These are phyloP conservation scores for Apostasia shenzhenica DNA, from an alignment of 106 monocot genomes.

Conservation along the genomic window DNA sequence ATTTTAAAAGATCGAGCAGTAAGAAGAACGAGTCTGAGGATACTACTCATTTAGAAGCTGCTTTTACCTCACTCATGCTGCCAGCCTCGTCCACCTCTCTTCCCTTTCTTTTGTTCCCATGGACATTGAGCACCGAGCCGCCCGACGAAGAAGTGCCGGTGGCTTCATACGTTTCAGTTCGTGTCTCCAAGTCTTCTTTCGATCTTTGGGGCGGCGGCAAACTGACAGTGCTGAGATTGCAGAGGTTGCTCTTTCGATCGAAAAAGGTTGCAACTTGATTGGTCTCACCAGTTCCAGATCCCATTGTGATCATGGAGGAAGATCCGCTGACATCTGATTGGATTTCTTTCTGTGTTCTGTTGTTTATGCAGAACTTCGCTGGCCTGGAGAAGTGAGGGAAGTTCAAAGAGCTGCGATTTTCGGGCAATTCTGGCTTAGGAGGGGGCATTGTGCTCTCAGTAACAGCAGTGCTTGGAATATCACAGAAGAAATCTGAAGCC, in stretches of 20 bases:
- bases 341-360: not conserved
- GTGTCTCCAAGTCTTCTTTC: not conserved
- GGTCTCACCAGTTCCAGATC: slow-evolving; percentile 3
- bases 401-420: slow-evolving; percentile 9
- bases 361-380: not conserved
- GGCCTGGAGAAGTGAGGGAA: slow-evolving; percentile 40
- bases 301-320: not conserved
- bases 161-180: not conserved
- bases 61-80: slow-evolving; percentile 7
- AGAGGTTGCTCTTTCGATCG: not conserved
- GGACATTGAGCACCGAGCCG: not conserved
- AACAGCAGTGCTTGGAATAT: slow-evolving; percentile 18
- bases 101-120: slow-evolving; percentile 5
- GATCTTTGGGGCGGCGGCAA: not conserved
- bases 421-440: slow-evolving; percentile 16
- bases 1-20: no score
- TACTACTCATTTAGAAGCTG: not conserved
- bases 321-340: not conserved
- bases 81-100: slow-evolving; percentile 2
- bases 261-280: not conserved
- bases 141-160: slow-evolving; percentile 7
- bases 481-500: slow-evolving; percentile 49
- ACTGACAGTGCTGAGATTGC: not conserved
- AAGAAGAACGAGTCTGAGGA: no score
- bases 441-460: slow-evolving; percentile 22